Base-by-base conservation (phyloP, 202 grass and related monocot genomes). In the Zoysia matrella region DNA sequence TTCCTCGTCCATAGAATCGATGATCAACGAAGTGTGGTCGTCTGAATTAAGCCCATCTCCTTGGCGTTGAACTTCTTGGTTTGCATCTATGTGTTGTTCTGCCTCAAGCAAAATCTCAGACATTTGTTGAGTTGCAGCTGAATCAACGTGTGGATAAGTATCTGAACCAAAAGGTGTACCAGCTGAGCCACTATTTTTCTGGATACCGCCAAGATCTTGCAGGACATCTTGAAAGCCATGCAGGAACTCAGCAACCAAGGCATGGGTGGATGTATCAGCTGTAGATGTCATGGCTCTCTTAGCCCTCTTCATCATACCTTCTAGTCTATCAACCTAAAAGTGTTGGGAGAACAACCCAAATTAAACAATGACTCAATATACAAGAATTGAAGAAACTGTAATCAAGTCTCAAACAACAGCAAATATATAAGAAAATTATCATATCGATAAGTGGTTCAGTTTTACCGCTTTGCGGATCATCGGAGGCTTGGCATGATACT, bases 391-490 rank as follows among this genome's bases (percentile, higher is more conserved):
- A 68, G 6, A 72, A 69, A 51, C 52, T 80, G 39, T 71, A 80
- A 60, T 80, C 70, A 68, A 67, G 51, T 22, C 3, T 54, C 46
- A 58, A 79, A 49, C 7, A 66, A 58, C 13, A 60, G 53, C 6
- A 39, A 45, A 80, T 80, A 39, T 57, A 72, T 18, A 6, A 81
- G 7, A 52, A 69, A 70, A 36, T 62, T 44, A 51, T 77, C 66
- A 11, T 62, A 40, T 18, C 3, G 51, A 74, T 30, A 86, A 43
- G 65, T 70, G 46, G 54, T 54, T 54, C 36, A 61, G 13, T 47
- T 47, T 76, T 86, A 86, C 85, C 30, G 72, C 85, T 82, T 82
- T 82, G 65, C 85, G 85, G n/a, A n/a, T n/a, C n/a, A n/a, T n/a
- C n/a, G n/a, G n/a, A n/a, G n/a, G n/a, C n/a, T n/a, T n/a, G n/a